Evolutionary conservation across 306 rosid genomes (phyloP), one percentile per base, ranked within the genome.

Genomic region (Urtica urens): DNA sequence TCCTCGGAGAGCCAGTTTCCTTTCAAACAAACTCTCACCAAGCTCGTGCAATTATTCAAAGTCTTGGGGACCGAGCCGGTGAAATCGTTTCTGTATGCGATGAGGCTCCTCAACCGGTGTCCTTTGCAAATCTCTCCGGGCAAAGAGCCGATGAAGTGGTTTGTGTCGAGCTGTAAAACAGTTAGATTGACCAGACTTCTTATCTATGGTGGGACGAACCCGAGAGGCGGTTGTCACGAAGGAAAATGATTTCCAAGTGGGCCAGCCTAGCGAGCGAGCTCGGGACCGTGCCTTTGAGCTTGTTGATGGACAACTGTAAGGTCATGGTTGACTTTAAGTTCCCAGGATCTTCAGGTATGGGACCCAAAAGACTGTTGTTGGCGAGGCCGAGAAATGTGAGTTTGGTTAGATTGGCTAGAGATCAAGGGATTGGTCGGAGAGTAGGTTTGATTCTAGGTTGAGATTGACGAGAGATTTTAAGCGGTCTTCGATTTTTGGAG

Each of bases 1-100:
- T 74, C 57, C 4, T 67, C 76, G 8, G 9, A 14, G 2, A 74
- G 45, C 10, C 48, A 40, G 67, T 74, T 74, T 5, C 39, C 49
- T n/a, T 65, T 58, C 12, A 74, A 69, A 2, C 64, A 44, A 25
- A 72, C 37, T 21, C 63, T 50, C 1, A 35, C 21, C 38, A 72
- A 44, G 43, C 57, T 62, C 7, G 51, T 58, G 59, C 78, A 72
- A 9, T 13, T 58, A 22, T 51, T 62, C 3, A 72, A 50, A 42
- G 62, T 53, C 37, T 61, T 53, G 2, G 67, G 70, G 29, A 72
- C 24, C 47, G 67, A 40, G 49, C 73, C 73, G 2, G 0, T 13
- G 22, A 67, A 72, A 24, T 14, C 13, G 53, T 74, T 74, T 43
- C 44, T n/a, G 10, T 29, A 20, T 14, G 30, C 71, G 25, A 66